Conservation (phyloP, 148 eudicot genomes). For the Nyssa sinensis region DNA sequence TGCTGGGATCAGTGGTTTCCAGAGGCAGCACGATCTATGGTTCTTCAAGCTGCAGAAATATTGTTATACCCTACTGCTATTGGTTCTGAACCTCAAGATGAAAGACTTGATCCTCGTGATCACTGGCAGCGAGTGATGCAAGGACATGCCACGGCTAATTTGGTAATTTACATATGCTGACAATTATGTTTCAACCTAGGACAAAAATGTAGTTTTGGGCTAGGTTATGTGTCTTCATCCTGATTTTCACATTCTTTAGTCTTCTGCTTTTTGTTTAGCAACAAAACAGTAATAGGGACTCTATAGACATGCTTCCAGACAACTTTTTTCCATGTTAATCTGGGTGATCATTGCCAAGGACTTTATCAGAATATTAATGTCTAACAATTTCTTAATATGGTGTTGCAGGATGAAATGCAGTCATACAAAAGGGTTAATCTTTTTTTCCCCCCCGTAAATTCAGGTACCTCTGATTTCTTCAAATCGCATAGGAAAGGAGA, state of each 20-base stretch:
- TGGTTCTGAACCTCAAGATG: constrained; percentile 96
- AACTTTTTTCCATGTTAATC: not conserved
- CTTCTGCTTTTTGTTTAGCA: not conserved
- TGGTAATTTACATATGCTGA: constrained; percentile 44
- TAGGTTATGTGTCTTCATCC: not conserved
- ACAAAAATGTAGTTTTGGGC: not conserved
- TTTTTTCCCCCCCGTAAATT: constrained; percentile 16
- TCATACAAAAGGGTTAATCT: too few species aligned
- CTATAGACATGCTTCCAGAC: not conserved
- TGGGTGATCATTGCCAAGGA: not conserved
- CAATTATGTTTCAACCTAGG: not conserved
- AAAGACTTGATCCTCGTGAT: constrained; percentile 90
- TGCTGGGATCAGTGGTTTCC: constrained; percentile 99
- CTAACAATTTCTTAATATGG: not conserved
- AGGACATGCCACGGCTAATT: constrained; percentile 95
- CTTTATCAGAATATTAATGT: not conserved
- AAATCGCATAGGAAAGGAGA: constrained; percentile 89
- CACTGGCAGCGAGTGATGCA: constrained; percentile 99
- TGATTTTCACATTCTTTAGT: not conserved
- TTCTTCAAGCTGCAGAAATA: constrained; percentile 94
- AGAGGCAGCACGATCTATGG: constrained; percentile 96
- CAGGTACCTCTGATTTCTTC: constrained; percentile 99
- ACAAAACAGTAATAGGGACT: not conserved
- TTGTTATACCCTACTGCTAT: constrained; percentile 97
- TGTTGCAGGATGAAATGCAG: not conserved